Base-by-base conservation (phyloP, 805 yeast genomes). In the Tetrapisispora iriomotensis region DNA sequence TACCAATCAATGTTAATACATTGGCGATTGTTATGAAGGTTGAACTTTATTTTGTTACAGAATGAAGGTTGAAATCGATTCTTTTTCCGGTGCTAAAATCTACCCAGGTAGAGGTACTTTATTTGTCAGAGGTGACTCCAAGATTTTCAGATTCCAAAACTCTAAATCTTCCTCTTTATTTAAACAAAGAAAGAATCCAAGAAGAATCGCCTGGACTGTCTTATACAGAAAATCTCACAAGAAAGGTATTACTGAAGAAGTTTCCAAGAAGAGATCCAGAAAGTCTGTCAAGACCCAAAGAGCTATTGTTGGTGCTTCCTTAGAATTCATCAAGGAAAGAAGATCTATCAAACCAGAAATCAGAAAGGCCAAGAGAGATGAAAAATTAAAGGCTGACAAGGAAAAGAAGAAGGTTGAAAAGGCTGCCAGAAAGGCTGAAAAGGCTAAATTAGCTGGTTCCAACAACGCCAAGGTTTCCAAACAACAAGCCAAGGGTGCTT, bases 71-170 rank as follows among this genome's bases (percentile, higher is more conserved):
- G 98, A 92, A 83, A 76, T 90, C 77, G 97, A 92, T 74, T 84
- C 97, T 68, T 92, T 92, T 79, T 90, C 98, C 64, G 98, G 98
- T 72, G 74, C 90, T 66, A 92, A 90, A 77, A 90, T 92, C 80
- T 92, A 90, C 94, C 98, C 98, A 78, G 99, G 98, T 75, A 86
- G 96, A 80, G 97, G 98, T 75, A 86, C 94, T 69, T 81, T 92
- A 71, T 92, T 85, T 68, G 87, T 92, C 73, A 87, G 99, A 76
- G 97, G 97, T 65, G 99, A 92, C 86, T 88, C 97, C 67, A 92
- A 92, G 81, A 73, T 88, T 66, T 92, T 92, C 95, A 88, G 99
- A 81, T 92, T 92, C 92, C 94, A 83, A 72, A 79, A 84, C 71
- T 83, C 96, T 60, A 92, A 92, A 76, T 79, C 94, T 67, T 90